Evolutionary conservation across 164 flowering plant species (phyloP), one percentile per base, ranked within the genome.

Genomic region (Vitis riparia): DNA sequence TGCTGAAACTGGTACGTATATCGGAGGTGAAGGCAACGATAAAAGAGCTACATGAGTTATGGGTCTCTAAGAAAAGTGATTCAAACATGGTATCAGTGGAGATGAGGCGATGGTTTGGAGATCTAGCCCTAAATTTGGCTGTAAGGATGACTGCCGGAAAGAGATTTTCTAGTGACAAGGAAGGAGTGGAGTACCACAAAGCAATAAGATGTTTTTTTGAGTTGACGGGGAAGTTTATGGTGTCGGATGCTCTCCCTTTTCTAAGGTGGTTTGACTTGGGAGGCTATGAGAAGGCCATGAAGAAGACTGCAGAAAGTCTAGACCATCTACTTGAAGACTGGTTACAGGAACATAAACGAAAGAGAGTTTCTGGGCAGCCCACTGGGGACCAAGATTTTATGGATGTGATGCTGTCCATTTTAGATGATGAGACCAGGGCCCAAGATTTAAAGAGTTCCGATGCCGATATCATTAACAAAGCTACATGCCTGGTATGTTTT

Each of bases 241-340:
- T 75, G 16, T 17, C 70, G 0, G 88, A 84, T 17, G 80, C 71
- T 0, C 1, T 84, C 53, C 85, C 82, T 1, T 72, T 59, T 16
- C 68, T 84, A 1, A 49, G 74, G 52, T 80, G 79, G 77, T 29
- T 82, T 58, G 88, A 82, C 60, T 37, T 79, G 19, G 76, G 71
- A 1, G 85, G 83, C 14, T 61, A 82, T 14, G 74, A 67, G 77
- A 77, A 47, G 51, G 66, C 29, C 1, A 81, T 81, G 83, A 81
- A 84, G 69, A 69, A 29, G 29, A 74, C 75, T 1, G 81, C 78
- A 1, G 55, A 64, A 47, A 80, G 77, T 2, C 10, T 81, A 3
- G 80, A 80, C 8, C 19, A 13, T 3, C 50, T 80, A 37, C 30
- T 68, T 4, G 59, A 32, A 0, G 63, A 37, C 11, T 81, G 83